Base-by-base conservation (phyloP, 177 flowering plant genomes). In the Vitis hybrid region DNA sequence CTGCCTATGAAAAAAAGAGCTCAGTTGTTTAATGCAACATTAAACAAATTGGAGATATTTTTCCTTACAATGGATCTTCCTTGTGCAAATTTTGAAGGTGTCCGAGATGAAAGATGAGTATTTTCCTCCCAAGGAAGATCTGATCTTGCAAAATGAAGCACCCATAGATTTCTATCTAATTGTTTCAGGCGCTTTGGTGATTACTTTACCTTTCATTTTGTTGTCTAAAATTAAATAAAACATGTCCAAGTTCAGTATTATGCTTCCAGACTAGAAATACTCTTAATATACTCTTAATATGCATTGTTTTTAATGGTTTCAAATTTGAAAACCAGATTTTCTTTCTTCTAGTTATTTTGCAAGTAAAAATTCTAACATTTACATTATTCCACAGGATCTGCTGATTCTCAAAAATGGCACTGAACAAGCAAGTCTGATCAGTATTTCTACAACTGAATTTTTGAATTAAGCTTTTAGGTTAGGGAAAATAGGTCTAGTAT, bases 41-140 rank as follows among this genome's bases (percentile, higher is more conserved):
- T 27, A 27, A 27, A 27, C 30, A 27, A 27, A 27, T 27, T 27
- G 30, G 27, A 27, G 27, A 27, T 74, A 56, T 63, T 46, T 52
- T 48, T n/a, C 52, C 60, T 66, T 59, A 11, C 15, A 50, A 17
- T 11, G 41, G n/a, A 63, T 61, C 14, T 75, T 60, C 46, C 20
- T 51, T 65, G 66, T 48, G 11, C 20, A 24, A 57, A 68, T n/a
- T 68, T 62, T 71, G 58, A 73, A 96, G 99, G 99, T 96, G 53
- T 88, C 93, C 1, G 98, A 96, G 78, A 96, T 96, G 99, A 93
- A 90, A 81, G 92, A 97, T 1, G 98, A 96, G 80, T 96, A 92
- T 76, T 93, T 90, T 73, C 94, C 98, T 63, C 98, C 99, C 12
- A 92, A 90, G 73, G 98, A 96, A 83, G 97, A 96, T 73, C 93